Evolutionary conservation across 768 basidiomycete species (phyloP), one percentile per base, ranked within the genome.

Genomic region (Lactifluus echinatus): DNA sequence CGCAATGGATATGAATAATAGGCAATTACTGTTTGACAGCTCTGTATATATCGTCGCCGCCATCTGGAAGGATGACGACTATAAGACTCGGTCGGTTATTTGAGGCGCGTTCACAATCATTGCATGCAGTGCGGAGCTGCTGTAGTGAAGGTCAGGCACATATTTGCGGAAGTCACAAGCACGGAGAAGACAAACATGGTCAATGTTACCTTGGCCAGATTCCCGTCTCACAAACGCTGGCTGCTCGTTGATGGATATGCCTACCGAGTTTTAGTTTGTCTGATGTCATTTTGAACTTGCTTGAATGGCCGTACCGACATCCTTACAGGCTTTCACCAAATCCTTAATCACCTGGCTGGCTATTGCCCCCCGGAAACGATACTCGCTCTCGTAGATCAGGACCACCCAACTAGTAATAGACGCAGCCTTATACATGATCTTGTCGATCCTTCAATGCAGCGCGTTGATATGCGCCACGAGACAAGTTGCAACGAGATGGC

Each of bases 11-110:
- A 7, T 36, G 12, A 14, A 12, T 17, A n/a, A 48, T 23, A 42
- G 2, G n/a, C 10, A 76, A 83, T 57, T 64, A 91, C 88, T 88
- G 82, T 71, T 91, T 91, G 28, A 90, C 78, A 15, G 82, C 79
- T 2, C 78, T 83, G 62, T 91, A 91, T 14, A 89, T 79, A 48
- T 91, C 86, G 36, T 82, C 81, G 0, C 80, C 84, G 1, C 78
- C 79, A 60, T 52, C 56, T 1, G 56, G 59, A 10, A 60, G 50
- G 17, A 60, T 12, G 3, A 47, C 50, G 2, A 60, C 56, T 15
- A 57, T 58, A 15, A 60, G 50, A 4, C 50, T 29, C 3, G 59
- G 59, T 2, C 71, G 69, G 8, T 66, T 69, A 3, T 69, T 70
- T 26, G 69, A 70, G 61, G 71, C 74, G 29, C 69, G 62, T 45